Percentiles rank a stretch among this genome's conserved stretches.
Evolutionary conservation across 768 basidiomycete species (phyloP).

Genomic region (Boletus rufocinnamomeus): DNA sequence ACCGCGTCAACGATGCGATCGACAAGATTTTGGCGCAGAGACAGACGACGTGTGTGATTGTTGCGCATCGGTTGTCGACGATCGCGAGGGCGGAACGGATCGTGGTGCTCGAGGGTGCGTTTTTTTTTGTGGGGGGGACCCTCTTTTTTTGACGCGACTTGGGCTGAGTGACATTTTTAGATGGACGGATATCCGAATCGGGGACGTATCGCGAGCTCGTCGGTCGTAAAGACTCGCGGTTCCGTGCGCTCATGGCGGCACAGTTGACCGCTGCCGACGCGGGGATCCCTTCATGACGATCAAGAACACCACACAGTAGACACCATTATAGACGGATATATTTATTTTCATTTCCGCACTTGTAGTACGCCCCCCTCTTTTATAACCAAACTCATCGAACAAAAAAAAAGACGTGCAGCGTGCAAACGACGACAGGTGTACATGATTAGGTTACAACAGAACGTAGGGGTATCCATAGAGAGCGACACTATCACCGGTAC

Average conservation of each 20-base stretch:
- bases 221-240: conserved; percentile 70
- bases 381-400: conserved; percentile 13
- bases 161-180: conserved; percentile 35
- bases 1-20: conserved; percentile 82
- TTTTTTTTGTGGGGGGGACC: background rate
- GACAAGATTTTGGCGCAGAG: conserved; percentile 80
- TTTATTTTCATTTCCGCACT: background rate
- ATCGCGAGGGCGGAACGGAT: conserved; percentile 89
- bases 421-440: background rate
- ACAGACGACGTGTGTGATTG: conserved; percentile 85
- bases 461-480: background rate
- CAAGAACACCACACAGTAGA: background rate
- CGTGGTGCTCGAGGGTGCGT: conserved; percentile 82
- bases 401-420: background rate
- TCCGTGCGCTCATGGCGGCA: conserved; percentile 87
- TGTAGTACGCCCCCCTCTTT: background rate
- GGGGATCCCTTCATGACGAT: conserved; percentile 12
- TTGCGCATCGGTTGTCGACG: conserved; percentile 87
- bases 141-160: background rate
- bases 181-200: conserved; percentile 78
- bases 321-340: conserved; percentile 7
- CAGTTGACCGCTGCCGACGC: conserved; percentile 61
- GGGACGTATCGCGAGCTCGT: conserved; percentile 82
- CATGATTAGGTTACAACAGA: conserved; percentile 9
- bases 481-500: conserved; percentile 41